Percentiles rank a stretch among this genome's conserved stretches.
Evolutionary conservation across 2,329 filamentous ascomycete genomes (phyloP).

Genomic region (Diaporthe sp.): DNA sequence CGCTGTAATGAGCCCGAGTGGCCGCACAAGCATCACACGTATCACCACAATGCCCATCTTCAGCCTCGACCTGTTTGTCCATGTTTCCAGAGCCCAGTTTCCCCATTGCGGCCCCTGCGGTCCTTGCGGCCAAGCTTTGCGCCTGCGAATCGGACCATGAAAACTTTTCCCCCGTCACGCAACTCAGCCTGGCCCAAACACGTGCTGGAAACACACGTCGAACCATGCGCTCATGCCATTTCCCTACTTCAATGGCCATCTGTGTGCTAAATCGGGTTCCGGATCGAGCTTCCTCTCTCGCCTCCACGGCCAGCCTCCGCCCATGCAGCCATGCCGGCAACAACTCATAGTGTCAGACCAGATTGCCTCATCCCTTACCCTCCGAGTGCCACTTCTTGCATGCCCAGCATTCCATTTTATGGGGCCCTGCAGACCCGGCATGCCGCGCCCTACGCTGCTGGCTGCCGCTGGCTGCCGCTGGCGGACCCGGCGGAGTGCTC

Average conservation of each 20-base stretch:
- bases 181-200: slow-evolving; percentile 36
- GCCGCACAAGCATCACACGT: slow-evolving; percentile 22
- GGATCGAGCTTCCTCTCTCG: slow-evolving; percentile 15
- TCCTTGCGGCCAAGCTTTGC: slow-evolving; percentile 27
- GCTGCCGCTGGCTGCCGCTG: no score
- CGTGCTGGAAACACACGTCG: slow-evolving; percentile 35
- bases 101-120: background rate
- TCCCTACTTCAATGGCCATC: slow-evolving; percentile 18
- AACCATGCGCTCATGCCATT: slow-evolving; percentile 33
- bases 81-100: slow-evolving; percentile 26
- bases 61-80: slow-evolving; percentile 33
- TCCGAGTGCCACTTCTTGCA: slow-evolving; percentile 15
- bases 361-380: slow-evolving; percentile 26
- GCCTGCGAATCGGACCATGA: slow-evolving; percentile 23
- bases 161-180: slow-evolving; percentile 35
- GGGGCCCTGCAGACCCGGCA: slow-evolving; percentile 18
- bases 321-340: background rate
- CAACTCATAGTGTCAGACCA: slow-evolving; percentile 27
- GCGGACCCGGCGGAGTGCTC: slow-evolving; percentile 32
- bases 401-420: slow-evolving; percentile 14
- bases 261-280: slow-evolving; percentile 21
- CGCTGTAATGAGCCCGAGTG: slow-evolving; percentile 32
- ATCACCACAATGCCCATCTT: background rate
- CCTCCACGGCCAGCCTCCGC: slow-evolving; percentile 15
- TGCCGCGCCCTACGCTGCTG: slow-evolving; percentile 31